phyloP scores from a whole-genome alignment of 495 filamentous ascomycete genomes.

The Pseudoneurospora amorphoporcata region DNA sequence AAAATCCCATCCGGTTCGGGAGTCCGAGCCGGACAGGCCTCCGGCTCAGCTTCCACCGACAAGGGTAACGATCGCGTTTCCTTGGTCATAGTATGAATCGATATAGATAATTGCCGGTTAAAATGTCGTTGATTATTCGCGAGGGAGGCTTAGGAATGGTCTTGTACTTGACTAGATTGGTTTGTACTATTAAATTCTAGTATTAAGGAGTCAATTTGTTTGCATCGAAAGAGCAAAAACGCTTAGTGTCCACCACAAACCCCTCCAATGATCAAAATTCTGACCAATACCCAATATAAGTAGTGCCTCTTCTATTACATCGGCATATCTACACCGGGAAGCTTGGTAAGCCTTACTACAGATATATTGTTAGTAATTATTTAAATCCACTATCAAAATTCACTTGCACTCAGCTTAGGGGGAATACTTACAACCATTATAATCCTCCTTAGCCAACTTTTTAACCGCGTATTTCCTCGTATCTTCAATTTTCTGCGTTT shows the following conservation, averaged over 20 bases:
- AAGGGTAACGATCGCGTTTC: no score
- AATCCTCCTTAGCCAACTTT: conserved; percentile 28
- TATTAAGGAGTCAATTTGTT: background rate
- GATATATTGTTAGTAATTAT: background rate
- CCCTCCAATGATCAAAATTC: background rate
- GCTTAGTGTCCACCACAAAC: background rate
- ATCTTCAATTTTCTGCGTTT: conserved; percentile 24
- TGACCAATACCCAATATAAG: background rate
- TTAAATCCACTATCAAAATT: background rate
- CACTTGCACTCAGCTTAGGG: background rate
- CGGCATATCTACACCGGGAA: conserved; percentile 13
- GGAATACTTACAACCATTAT: conserved; percentile 33
- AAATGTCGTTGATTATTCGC: background rate
- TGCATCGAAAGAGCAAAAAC: background rate
- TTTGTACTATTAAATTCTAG: no score
- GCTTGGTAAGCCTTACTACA: conserved; percentile 13
- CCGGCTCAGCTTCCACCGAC: background rate
- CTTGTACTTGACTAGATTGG: no score
- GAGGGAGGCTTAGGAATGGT: no score
- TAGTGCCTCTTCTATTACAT: background rate
- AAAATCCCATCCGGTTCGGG: background rate
- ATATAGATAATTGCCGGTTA: background rate
- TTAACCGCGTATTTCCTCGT: conserved; percentile 28
- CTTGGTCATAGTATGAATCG: no score
- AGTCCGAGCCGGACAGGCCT: background rate